Conservation (phyloP, 208 protist species). For the Leishmania aethiopica region DNA sequence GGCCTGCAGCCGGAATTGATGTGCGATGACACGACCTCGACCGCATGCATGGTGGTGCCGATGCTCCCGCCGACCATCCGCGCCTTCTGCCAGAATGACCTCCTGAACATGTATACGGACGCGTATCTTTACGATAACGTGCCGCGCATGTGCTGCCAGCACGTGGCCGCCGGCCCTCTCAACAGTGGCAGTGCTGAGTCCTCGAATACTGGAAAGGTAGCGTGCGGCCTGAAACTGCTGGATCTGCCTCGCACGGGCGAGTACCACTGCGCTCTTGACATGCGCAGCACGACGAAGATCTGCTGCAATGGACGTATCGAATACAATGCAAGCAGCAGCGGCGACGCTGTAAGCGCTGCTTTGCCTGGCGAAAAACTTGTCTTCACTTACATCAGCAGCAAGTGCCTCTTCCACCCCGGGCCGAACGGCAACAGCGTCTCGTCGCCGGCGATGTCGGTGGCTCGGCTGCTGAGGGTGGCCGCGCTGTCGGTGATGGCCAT, state of each 20-base stretch:
- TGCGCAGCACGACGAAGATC: neutral
- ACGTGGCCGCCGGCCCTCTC: neutral
- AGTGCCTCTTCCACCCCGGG: slow-evolving; percentile 12
- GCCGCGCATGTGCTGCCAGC: slow-evolving; percentile 21
- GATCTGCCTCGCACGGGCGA: slow-evolving; percentile 20
- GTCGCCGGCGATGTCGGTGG: neutral
- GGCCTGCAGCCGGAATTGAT: neutral
- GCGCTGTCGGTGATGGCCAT: neutral
- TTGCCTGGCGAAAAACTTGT: neutral
- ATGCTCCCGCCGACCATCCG: slow-evolving; percentile 12
- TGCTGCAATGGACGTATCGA: slow-evolving; percentile 32
- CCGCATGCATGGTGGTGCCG: slow-evolving; percentile 9
- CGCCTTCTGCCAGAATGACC: slow-evolving; percentile 26
- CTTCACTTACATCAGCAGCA: slow-evolving; percentile 18
- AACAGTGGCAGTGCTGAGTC: neutral
- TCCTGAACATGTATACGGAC: slow-evolving; percentile 21
- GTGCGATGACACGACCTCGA: slow-evolving; percentile 7
- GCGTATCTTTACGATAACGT: slow-evolving; percentile 14
- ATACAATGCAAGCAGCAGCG: neutral
- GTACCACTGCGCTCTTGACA: slow-evolving; percentile 16
- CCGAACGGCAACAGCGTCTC: neutral
- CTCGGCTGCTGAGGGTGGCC: neutral
- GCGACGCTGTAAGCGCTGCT: neutral
- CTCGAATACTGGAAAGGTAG: neutral
- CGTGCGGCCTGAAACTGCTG: slow-evolving; percentile 13